These are phyloP conservation scores for Fraxinus nigra DNA, from an alignment of 305 asterid species.

Conservation along the genomic window DNA sequence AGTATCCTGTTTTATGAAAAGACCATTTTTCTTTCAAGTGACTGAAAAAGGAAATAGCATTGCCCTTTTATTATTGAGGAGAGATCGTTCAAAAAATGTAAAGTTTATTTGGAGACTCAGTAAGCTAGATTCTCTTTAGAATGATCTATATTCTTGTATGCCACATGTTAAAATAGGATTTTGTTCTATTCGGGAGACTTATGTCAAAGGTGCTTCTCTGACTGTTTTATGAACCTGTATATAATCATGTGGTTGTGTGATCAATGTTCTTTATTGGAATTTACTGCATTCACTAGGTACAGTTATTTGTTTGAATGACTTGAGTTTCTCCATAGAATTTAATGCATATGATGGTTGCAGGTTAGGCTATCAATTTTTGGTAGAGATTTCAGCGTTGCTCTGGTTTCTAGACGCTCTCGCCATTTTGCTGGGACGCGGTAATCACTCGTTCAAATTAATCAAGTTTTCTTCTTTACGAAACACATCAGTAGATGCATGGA, in stretches of 20 bases:
- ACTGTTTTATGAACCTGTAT: neutral
- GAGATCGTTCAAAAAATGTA: neutral
- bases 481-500: neutral
- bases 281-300: constrained; percentile 17
- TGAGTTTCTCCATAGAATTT: constrained; percentile 9
- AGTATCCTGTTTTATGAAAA: neutral
- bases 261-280: constrained; percentile 13
- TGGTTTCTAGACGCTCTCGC: constrained; percentile 94
- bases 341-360: constrained; percentile 44
- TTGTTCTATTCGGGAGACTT: neutral
- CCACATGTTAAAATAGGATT: constrained; percentile 9
- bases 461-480: constrained; percentile 4
- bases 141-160: neutral
- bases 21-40: neutral
- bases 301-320: constrained; percentile 2
- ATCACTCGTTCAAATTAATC: constrained; percentile 13
- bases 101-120: neutral
- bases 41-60: neutral
- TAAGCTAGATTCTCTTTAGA: neutral
- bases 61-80: neutral
- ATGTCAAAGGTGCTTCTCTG: neutral
- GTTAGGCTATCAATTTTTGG: constrained; percentile 85
- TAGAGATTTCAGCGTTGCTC: constrained; percentile 81
- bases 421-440: constrained; percentile 99
- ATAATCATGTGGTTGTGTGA: neutral